Evolutionary conservation across 148 eudicot species (phyloP), one percentile per base, ranked within the genome.

Genomic region (Arbutus unedo): DNA sequence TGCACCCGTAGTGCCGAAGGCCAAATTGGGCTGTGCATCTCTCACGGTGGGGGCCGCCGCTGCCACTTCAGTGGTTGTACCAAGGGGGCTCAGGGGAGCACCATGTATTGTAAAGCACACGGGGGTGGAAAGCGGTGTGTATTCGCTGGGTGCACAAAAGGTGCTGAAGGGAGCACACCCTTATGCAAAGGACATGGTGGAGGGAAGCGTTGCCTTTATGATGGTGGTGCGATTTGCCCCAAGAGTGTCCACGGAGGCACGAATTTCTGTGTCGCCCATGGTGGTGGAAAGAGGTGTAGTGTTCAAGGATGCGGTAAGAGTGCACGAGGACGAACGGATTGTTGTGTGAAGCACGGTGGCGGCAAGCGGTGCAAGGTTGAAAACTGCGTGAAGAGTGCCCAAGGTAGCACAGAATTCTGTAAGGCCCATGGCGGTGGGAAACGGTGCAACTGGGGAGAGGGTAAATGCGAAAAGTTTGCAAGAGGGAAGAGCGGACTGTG

Each of bases 371-470:
- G 99, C 76, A 88, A 76, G 81, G 72, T 94, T 10, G 97, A 89
- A 3, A 88, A 88, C 67, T 96, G 99, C 25, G 92, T 82, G 74
- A 96, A 96, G 89, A 94, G 98, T 43, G 98, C 99, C 51, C 99
- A 94, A 85, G 99, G 99, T 19, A 94, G 99, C 86, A 96, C 99
- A 0, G 97, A 96, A 50, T 94, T 96, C 74, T 96, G 99, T 79
- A 94, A 94, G 84, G 98, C 98, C 7, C 99, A 96, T 15, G 99
- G 99, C 3, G 99, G 99, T 23, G 99, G 99, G 16, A 96, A 96
- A 85, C 85, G 99, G 66, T 96, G 99, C 78, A 83, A 59, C 51
- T 96, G 95, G 95, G 89, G 88, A 0, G 90, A 86, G 4, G 93
- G 93, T n/a, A 91, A 91, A 73, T 96, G 99, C 11, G 97, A 93